phyloP scores from a whole-genome alignment of 2,329 filamentous ascomycete species.

The Hymenoscyphus repandus region DNA sequence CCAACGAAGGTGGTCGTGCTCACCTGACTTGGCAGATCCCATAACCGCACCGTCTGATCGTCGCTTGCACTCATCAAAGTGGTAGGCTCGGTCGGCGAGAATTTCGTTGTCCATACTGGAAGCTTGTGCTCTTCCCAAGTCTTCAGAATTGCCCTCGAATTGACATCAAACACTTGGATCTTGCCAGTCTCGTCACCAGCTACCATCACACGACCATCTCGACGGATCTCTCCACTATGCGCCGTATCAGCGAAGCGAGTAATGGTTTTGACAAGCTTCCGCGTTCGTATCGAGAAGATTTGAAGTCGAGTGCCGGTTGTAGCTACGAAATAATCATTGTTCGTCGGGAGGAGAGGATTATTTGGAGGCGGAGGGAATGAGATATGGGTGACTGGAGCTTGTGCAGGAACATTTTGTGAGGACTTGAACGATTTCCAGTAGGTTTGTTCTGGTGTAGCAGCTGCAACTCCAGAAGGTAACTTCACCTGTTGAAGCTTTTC shows the following conservation, averaged over 20 bases:
- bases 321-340: slow-evolving; percentile 76
- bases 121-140: slow-evolving; percentile 95
- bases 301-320: slow-evolving; percentile 93
- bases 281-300: slow-evolving; percentile 86
- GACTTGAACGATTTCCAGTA: slow-evolving; percentile 98
- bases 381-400: slow-evolving; percentile 87
- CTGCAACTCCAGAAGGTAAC: slow-evolving; percentile 73
- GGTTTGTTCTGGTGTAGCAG: slow-evolving; percentile 83
- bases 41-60: slow-evolving; percentile 85
- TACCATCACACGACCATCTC: slow-evolving; percentile 82
- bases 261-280: slow-evolving; percentile 90
- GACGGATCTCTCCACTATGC: slow-evolving; percentile 80
- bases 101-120: slow-evolving; percentile 86
- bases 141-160: slow-evolving; percentile 83
- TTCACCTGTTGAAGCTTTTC: slow-evolving; percentile 51
- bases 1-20: slow-evolving; percentile 76
- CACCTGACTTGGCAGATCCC: slow-evolving; percentile 81
- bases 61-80: slow-evolving; percentile 85
- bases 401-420: slow-evolving; percentile 82
- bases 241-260: slow-evolving; percentile 89
- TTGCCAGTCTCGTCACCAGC: slow-evolving; percentile 88
- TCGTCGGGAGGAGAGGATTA: slow-evolving; percentile 38
- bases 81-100: slow-evolving; percentile 85
- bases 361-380: slow-evolving; percentile 55
- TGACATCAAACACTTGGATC: slow-evolving; percentile 93